Base-by-base conservation (phyloP, 768 basidiomycete species). In the Leccinum disarticulatum region DNA sequence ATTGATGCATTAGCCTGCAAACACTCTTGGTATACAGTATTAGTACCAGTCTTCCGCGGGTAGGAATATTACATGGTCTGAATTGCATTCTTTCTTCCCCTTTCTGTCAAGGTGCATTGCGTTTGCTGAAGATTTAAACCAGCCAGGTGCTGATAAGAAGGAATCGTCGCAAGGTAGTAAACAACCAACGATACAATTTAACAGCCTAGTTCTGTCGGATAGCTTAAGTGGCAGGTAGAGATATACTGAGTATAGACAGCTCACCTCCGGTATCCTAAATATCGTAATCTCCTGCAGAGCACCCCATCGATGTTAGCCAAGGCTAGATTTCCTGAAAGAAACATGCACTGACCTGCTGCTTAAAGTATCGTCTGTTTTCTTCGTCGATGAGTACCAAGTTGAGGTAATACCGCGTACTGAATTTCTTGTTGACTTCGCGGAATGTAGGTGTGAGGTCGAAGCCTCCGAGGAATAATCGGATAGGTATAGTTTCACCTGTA, bases 371-470 rank as follows among this genome's bases (percentile, higher is more conserved):
- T 68, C 96, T 81, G 75, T 98, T 98, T 81, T 98, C 96, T 73
- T 98, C 95, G 72, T 98, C 97, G 55, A 98, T 93, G 56, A 98
- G 83, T 4, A 99, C 97, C 31, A 98, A 80, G 72, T 99, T 99
- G 64, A 98, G 85, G 75, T 98, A 98, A 75, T 98, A 99, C 59
- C 97, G 82, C 43, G 91, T 91, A 72, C 91, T 94, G 76, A 99
- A 99, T 77, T 95, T 98, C 83, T 99, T 98, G 83, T 98, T 98
- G 63, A 98, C 93, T 64, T 98, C 96, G 25, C 97, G 86, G 85
- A 98, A 98, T 17, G 97, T 99, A 3, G 97, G 97, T 1, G 97
- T 98, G 58, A 99, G 80, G 75, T 99, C 97, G 73, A 98, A 99
- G 4, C 97, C 97, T 46, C 96, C 96, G 2, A 98, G 84, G 84